Evolutionary conservation across 352 stramenopile genomes (phyloP).

Genomic region (Aphanomyces stellatus): DNA sequence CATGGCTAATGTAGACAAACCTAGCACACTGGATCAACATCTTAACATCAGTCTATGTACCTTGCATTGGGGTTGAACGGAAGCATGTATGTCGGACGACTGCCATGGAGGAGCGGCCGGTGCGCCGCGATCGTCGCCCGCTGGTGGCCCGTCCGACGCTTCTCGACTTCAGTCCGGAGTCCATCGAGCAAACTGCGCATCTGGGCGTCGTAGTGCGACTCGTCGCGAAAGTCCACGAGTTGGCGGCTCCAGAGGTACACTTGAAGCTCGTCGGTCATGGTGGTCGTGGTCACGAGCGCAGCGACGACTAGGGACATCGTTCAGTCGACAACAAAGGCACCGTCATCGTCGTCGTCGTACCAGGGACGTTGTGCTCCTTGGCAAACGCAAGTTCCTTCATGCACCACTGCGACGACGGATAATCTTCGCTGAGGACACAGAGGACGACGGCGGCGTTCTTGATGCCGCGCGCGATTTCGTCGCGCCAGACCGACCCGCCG

Average conservation of each 20-base stretch:
- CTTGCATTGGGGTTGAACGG: neutral
- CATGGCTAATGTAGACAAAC: conserved; percentile 67
- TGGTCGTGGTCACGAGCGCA: neutral
- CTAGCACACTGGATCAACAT: neutral
- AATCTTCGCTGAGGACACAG: conserved; percentile 67
- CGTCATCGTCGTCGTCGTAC: neutral
- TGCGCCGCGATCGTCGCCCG: neutral
- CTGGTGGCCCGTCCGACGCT: neutral
- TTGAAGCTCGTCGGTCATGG: conserved; percentile 63
- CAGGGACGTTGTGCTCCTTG: conserved; percentile 29
- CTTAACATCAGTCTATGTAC: neutral
- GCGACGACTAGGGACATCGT: conserved; percentile 8
- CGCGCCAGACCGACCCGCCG: conserved; percentile 68
- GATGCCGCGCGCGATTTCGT: conserved; percentile 74
- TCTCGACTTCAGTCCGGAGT: conserved; percentile 51
- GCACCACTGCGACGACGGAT: conserved; percentile 63
- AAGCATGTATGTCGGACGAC: neutral
- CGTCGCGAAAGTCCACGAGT: conserved; percentile 71
- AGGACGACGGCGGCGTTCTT: conserved; percentile 62
- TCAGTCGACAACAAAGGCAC: neutral
- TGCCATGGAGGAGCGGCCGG: neutral
- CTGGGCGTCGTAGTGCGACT: conserved; percentile 53
- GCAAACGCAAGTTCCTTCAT: conserved; percentile 70
- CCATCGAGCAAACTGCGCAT: conserved; percentile 60
- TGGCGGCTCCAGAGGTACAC: conserved; percentile 79